Evolutionary conservation across 257 asterid species (phyloP).

Genomic region (Prunella vulgaris): DNA sequence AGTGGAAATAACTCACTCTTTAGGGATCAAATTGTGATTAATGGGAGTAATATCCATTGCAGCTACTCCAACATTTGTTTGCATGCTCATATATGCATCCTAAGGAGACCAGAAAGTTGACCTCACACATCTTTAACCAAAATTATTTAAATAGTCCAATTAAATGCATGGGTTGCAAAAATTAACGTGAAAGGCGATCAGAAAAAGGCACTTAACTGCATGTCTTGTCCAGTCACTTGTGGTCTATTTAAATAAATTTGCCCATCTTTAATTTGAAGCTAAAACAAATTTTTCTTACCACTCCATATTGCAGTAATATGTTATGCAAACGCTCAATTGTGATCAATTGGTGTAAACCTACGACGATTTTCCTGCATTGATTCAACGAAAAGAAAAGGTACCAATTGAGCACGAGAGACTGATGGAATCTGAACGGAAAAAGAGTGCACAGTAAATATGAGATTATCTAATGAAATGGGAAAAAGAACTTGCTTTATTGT

Average conservation of each 20-base stretch:
- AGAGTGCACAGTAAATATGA: no score
- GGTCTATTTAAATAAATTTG: neutral
- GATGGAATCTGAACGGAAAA: no score
- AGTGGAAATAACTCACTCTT: slow-evolving; percentile 33
- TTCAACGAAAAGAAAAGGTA: neutral
- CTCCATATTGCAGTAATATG: slow-evolving; percentile 39
- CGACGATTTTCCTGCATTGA: slow-evolving; percentile 48
- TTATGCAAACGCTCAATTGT: slow-evolving; percentile 23
- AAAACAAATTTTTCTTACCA: slow-evolving; percentile 32
- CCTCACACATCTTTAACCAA: no score
- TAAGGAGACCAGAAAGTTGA: slow-evolving; percentile 14
- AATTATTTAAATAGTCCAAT: no score
- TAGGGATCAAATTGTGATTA: slow-evolving; percentile 19
- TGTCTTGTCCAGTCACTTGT: no score
- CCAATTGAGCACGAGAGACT: no score
- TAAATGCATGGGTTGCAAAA: no score
- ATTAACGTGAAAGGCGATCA: no score
- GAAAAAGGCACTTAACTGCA: no score
- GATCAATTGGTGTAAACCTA: slow-evolving; percentile 46
- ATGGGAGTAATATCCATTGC: slow-evolving; percentile 32
- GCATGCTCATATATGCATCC: slow-evolving; percentile 49
- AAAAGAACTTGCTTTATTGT: no score
- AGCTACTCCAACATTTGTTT: slow-evolving; percentile 18
- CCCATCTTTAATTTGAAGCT: neutral
- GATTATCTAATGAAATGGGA: no score